These are phyloP conservation scores for Sporisorium iseilematis-ciliati DNA, from an alignment of 1,284 basidiomycete genomes.

Conservation along the genomic window DNA sequence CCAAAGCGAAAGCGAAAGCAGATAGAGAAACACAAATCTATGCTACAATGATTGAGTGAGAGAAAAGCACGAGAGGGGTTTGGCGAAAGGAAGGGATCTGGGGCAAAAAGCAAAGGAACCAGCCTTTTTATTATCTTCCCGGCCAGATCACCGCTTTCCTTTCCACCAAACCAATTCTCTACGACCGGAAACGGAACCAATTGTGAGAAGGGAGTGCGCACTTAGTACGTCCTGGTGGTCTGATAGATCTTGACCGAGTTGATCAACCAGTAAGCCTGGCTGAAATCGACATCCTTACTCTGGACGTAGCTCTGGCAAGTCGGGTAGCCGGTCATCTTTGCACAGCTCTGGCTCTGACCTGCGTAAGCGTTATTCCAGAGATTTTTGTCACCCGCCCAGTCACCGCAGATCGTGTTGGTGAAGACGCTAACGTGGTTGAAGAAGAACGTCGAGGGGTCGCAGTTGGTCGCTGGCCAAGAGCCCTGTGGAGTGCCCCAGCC, in stretches of 20 bases:
- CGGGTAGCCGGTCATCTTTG: conserved; percentile 37
- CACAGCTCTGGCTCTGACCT: conserved; percentile 50
- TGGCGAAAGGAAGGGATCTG: conserved; percentile 12
- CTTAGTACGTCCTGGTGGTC: conserved; percentile 29
- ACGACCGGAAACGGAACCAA: not conserved
- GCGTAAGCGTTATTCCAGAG: conserved; percentile 43
- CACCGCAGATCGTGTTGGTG: conserved; percentile 55
- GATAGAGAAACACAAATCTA: conserved; percentile 5
- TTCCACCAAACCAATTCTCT: not conserved
- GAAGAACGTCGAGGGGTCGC: conserved; percentile 73
- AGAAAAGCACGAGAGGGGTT: conserved; percentile 3
- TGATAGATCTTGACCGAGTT: conserved; percentile 57
- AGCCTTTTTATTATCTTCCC: conserved; percentile 14
- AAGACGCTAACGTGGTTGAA: conserved; percentile 55
- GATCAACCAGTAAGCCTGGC: conserved; percentile 56
- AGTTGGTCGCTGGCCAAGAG: conserved; percentile 71
- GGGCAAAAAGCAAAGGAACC: conserved; percentile 23
- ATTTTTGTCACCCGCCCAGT: conserved; percentile 41
- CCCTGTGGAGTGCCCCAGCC: conserved; percentile 74
- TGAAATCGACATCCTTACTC: conserved; percentile 38
- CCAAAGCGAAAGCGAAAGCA: not conserved
- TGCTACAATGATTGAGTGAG: conserved; percentile 7
- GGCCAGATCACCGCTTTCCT: conserved; percentile 17
- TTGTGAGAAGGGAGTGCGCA: not conserved
- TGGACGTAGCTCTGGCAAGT: conserved; percentile 48